These are phyloP conservation scores for Fusarium globosum DNA, from an alignment of 2,329 filamentous ascomycete genomes.

Conservation along the genomic window DNA sequence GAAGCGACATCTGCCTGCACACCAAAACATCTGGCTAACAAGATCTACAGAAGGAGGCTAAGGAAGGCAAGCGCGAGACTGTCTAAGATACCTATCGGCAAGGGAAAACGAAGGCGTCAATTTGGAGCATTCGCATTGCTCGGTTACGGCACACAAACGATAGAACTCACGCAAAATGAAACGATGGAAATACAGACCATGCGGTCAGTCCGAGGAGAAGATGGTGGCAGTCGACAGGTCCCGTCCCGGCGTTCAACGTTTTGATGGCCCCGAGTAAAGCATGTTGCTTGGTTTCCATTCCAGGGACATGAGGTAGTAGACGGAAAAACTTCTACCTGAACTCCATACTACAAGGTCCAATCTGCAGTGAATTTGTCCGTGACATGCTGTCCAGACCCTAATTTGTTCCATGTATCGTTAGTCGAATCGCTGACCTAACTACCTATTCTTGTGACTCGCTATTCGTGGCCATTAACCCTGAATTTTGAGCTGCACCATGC, in stretches of 20 bases:
- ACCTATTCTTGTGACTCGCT: not conserved
- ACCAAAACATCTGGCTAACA: slow-evolving; percentile 47
- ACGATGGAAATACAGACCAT: slow-evolving; percentile 42
- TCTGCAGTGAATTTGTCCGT: slow-evolving; percentile 6
- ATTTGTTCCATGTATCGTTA: not conserved
- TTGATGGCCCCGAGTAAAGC: slow-evolving; percentile 38
- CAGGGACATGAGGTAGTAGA: slow-evolving; percentile 26
- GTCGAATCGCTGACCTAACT: not conserved
- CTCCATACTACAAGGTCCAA: slow-evolving; percentile 15
- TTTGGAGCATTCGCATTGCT: slow-evolving; percentile 40
- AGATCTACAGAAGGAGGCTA: slow-evolving; percentile 85
- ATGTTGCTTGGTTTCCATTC: slow-evolving; percentile 33
- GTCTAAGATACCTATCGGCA: slow-evolving; percentile 66
- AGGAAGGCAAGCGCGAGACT: slow-evolving; percentile 92
- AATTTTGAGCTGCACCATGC: not conserved
- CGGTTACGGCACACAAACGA: slow-evolving; percentile 38
- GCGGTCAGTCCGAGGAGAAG: slow-evolving; percentile 34
- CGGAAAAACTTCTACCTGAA: slow-evolving; percentile 19
- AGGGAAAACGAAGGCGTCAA: slow-evolving; percentile 36
- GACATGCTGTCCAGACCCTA: not conserved
- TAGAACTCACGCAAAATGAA: slow-evolving; percentile 42
- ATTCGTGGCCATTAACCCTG: not conserved
- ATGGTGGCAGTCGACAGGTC: slow-evolving; percentile 25
- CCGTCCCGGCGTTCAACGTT: slow-evolving; percentile 23
- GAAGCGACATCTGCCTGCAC: not conserved